Conservation (phyloP, 2,329 filamentous ascomycete species). For the Alternaria sp. region DNA sequence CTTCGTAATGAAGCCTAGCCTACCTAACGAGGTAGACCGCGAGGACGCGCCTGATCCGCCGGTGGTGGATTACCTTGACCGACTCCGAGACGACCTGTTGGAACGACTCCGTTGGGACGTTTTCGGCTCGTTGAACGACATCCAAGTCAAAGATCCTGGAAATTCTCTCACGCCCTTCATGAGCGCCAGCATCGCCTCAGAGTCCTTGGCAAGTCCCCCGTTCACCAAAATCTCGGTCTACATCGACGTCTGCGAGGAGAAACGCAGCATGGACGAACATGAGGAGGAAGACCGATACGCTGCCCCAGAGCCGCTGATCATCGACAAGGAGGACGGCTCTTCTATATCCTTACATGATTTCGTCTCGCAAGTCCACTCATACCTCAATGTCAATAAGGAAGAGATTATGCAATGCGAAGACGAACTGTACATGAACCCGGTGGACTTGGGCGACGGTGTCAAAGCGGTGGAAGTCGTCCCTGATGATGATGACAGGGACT, state of each 20-base stretch:
- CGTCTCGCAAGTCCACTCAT: no score
- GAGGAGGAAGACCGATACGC: conserved; percentile 9
- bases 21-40: no score
- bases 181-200: conserved; percentile 7
- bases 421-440: conserved; percentile 2
- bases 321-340: conserved; percentile 10
- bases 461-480: conserved; percentile 1
- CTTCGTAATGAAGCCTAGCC: no score
- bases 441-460: not conserved
- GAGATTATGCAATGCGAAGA: conserved; percentile 6
- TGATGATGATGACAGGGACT: not conserved
- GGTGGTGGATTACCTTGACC: not conserved
- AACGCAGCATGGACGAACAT: conserved; percentile 3
- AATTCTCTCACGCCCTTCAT: conserved; percentile 4
- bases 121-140: conserved; percentile 1
- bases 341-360: conserved; percentile 3
- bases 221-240: conserved; percentile 1
- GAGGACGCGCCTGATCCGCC: no score
- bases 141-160: conserved; percentile 1
- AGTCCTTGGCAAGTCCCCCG: conserved; percentile 9
- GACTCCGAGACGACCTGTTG: conserved; percentile 14
- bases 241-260: not conserved
- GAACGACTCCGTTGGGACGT: conserved; percentile 13
- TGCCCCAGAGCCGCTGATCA: conserved; percentile 10
- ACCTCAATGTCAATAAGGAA: conserved; percentile 2